Percentiles rank a stretch among this genome's conserved stretches.
Evolutionary conservation across 1,284 basidiomycete species (phyloP).

Genomic region (Malassezia sp.): DNA sequence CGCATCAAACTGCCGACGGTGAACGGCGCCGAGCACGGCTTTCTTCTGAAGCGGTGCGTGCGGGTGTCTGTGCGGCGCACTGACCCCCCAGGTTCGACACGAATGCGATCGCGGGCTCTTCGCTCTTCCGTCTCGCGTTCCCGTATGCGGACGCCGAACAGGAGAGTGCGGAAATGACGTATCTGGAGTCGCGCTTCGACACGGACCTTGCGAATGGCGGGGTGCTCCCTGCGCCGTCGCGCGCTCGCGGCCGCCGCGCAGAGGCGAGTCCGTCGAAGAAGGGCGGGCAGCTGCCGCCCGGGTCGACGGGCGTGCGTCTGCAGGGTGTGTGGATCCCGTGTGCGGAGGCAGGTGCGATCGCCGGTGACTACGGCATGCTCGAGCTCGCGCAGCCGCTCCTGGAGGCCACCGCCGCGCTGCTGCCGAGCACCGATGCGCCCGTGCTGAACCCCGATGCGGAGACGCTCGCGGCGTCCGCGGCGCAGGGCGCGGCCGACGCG

Average conservation of each 20-base stretch:
- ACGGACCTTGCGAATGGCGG: slow-evolving; percentile 70
- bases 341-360: slow-evolving; percentile 59
- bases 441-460: slow-evolving; percentile 21
- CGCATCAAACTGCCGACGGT: slow-evolving; percentile 80
- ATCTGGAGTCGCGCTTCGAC: slow-evolving; percentile 69
- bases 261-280: slow-evolving; percentile 11
- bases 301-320: slow-evolving; percentile 52
- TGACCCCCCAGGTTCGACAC: slow-evolving; percentile 94
- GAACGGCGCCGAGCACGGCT: slow-evolving; percentile 37
- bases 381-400: slow-evolving; percentile 59
- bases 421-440: slow-evolving; percentile 25
- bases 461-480: slow-evolving; percentile 9
- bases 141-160: slow-evolving; percentile 67
- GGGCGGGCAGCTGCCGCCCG: slow-evolving; percentile 26
- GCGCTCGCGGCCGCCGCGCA: slow-evolving; percentile 20
- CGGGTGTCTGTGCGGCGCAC: slow-evolving; percentile 90
- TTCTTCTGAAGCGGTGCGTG: slow-evolving; percentile 46
- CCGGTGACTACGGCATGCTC: slow-evolving; percentile 56
- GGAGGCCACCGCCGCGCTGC: slow-evolving; percentile 64
- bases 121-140: slow-evolving; percentile 95
- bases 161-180: slow-evolving; percentile 71
- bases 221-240: slow-evolving; percentile 49
- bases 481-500: slow-evolving; percentile 5
- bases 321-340: slow-evolving; percentile 81
- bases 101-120: slow-evolving; percentile 82